phyloP scores from a whole-genome alignment of 1,284 basidiomycete species.

The Pseudozyma thailandica region DNA sequence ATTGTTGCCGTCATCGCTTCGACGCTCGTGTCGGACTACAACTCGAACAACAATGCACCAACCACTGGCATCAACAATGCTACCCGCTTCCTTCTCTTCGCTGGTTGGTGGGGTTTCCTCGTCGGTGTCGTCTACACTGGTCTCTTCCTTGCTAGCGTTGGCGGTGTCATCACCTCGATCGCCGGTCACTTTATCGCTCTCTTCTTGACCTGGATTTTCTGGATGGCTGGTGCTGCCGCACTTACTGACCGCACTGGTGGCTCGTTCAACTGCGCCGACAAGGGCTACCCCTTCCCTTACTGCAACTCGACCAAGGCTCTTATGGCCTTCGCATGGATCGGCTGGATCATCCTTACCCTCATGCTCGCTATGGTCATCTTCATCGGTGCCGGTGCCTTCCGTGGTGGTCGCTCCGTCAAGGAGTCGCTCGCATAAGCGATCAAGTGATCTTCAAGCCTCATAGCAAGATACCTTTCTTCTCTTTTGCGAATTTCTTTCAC shows the following conservation, averaged over 20 bases:
- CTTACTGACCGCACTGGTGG: slow-evolving; percentile 56
- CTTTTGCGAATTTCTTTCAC: not conserved
- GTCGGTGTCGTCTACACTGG: slow-evolving; percentile 56
- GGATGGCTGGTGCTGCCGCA: slow-evolving; percentile 61
- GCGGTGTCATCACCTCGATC: slow-evolving; percentile 66
- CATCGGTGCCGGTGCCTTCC: slow-evolving; percentile 64
- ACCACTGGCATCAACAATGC: slow-evolving; percentile 42
- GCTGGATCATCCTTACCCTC: slow-evolving; percentile 58
- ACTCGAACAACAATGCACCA: slow-evolving; percentile 54
- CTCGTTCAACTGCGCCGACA: slow-evolving; percentile 28
- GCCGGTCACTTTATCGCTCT: slow-evolving; percentile 63
- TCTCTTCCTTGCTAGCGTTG: slow-evolving; percentile 64
- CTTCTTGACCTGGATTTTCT: slow-evolving; percentile 64
- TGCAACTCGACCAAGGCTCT: slow-evolving; percentile 64
- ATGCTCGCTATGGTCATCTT: slow-evolving; percentile 60
- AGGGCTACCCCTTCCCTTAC: slow-evolving; percentile 46
- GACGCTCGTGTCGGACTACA: slow-evolving; percentile 58
- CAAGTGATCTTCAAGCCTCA: not conserved
- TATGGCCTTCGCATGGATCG: slow-evolving; percentile 65
- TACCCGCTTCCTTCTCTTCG: slow-evolving; percentile 63
- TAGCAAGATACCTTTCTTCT: not conserved
- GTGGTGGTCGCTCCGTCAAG: slow-evolving; percentile 65
- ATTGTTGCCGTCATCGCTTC: slow-evolving; percentile 65
- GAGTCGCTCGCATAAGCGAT: slow-evolving; percentile 55
- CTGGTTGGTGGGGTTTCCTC: slow-evolving; percentile 66